Evolutionary conservation across 352 stramenopile species (phyloP).

Genomic region (Heterotrichella gracilis): DNA sequence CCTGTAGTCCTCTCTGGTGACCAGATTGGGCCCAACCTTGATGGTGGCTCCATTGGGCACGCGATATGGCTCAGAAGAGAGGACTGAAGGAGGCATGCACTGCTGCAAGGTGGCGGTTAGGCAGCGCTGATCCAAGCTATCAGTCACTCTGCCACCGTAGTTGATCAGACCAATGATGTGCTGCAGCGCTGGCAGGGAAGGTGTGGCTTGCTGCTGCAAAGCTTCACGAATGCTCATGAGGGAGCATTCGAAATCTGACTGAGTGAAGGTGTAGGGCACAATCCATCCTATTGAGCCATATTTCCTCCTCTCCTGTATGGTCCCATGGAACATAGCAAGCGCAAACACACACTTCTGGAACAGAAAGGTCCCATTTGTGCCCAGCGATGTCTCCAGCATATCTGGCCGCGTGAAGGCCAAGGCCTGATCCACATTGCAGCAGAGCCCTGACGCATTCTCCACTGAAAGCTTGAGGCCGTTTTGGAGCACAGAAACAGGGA

Average conservation of each 20-base stretch:
- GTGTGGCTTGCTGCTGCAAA: conserved; percentile 47
- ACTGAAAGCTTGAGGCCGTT: conserved; percentile 78
- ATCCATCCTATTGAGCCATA: conserved; percentile 71
- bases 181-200: conserved; percentile 64
- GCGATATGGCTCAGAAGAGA: conserved; percentile 39
- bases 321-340: conserved; percentile 61
- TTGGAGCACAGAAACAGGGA: conserved; percentile 59
- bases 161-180: conserved; percentile 68
- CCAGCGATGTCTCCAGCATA: too few species aligned
- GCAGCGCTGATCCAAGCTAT: conserved; percentile 60
- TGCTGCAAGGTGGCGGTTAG: conserved; percentile 64
- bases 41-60: conserved; percentile 21
- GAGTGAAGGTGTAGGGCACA: conserved; percentile 78
- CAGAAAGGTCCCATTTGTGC: conserved; percentile 20
- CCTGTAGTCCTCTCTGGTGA: too few species aligned
- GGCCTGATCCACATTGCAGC: conserved; percentile 50
- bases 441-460: conserved; percentile 52
- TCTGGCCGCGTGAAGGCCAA: conserved; percentile 39
- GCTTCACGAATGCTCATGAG: conserved; percentile 52
- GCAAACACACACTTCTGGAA: conserved; percentile 60
- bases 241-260: conserved; percentile 59
- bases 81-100: conserved; percentile 41
- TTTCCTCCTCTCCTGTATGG: conserved; percentile 59
- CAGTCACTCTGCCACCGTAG: conserved; percentile 61
- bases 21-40: conserved; percentile 44